A percentile compares a stretch with the other conserved stretches of the same genome.
Conservation (phyloP, 2,329 filamentous ascomycete species). For the Fusarium papillatum region DNA sequence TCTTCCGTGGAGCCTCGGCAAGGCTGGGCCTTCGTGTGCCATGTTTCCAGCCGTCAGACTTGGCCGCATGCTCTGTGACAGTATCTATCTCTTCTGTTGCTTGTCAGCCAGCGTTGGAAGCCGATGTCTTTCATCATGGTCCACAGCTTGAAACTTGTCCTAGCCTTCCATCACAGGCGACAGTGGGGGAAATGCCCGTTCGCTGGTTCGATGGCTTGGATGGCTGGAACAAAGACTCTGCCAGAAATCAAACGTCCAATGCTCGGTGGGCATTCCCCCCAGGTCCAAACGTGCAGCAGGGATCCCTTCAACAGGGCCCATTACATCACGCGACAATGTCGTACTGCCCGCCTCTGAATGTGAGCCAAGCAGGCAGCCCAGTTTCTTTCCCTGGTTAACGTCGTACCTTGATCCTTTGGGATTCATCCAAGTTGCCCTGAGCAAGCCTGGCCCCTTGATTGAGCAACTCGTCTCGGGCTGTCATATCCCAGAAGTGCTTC, state of each 20-base stretch:
- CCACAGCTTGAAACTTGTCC: background rate
- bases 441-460: constrained; percentile 17
- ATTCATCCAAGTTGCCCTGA: background rate
- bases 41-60: background rate
- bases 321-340: constrained; percentile 45
- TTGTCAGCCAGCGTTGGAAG: background rate
- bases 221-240: constrained; percentile 13
- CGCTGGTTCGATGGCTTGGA: constrained; percentile 32
- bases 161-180: background rate
- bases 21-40: background rate
- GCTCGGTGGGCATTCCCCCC: constrained; percentile 36
- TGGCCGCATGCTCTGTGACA: background rate
- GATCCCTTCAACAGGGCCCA: constrained; percentile 27
- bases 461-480: constrained; percentile 30
- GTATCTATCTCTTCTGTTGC: background rate
- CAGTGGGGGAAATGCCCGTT: constrained; percentile 14
- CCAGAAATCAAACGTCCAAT: constrained; percentile 29
- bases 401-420: constrained; percentile 14
- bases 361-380: constrained; percentile 35
- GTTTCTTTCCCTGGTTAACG: constrained; percentile 9
- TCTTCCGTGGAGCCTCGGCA: background rate
- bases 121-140: background rate
- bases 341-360: constrained; percentile 25
- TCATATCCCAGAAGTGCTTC: constrained; percentile 5
- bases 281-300: constrained; percentile 35